These are phyloP conservation scores for Neodidymelliopsis sp. DNA, from an alignment of 2,329 filamentous ascomycete genomes.

Conservation along the genomic window DNA sequence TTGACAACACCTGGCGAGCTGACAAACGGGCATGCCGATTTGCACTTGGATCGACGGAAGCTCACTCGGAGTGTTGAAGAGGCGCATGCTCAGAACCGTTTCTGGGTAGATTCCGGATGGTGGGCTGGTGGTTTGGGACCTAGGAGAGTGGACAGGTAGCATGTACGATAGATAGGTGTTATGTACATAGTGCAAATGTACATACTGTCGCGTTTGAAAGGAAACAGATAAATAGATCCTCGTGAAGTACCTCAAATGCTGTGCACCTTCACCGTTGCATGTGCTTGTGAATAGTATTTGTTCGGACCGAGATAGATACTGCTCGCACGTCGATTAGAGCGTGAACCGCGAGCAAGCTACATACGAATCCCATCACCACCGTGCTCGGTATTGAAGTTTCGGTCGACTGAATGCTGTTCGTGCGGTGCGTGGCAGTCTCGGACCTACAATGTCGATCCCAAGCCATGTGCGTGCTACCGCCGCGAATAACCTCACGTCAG, in stretches of 20 bases:
- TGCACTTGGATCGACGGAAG: constrained; percentile 48
- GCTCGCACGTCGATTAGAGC: too few species aligned
- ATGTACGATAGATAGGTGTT: neutral
- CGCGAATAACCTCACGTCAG: constrained; percentile 15
- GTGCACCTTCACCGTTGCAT: neutral
- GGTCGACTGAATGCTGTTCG: neutral
- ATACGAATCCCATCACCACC: neutral
- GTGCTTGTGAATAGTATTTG: too few species aligned
- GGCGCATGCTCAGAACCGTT: constrained; percentile 37
- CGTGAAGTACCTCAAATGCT: too few species aligned
- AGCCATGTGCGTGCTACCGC: neutral
- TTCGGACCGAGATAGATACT: too few species aligned
- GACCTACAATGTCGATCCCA: neutral
- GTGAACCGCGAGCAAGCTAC: too few species aligned
- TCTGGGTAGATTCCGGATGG: constrained; percentile 47
- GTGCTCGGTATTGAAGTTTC: constrained; percentile 1
- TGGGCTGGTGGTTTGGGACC: constrained; percentile 45
- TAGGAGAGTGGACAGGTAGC: neutral
- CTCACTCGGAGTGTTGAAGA: constrained; percentile 39
- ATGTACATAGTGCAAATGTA: too few species aligned
- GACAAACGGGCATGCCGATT: constrained; percentile 49
- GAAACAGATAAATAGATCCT: too few species aligned
- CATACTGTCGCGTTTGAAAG: too few species aligned
- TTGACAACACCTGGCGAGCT: constrained; percentile 31
- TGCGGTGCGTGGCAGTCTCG: neutral